Evolutionary conservation across 345 rosid species (phyloP), one percentile per base, ranked within the genome.

Genomic region (Aquilaria malaccensis): DNA sequence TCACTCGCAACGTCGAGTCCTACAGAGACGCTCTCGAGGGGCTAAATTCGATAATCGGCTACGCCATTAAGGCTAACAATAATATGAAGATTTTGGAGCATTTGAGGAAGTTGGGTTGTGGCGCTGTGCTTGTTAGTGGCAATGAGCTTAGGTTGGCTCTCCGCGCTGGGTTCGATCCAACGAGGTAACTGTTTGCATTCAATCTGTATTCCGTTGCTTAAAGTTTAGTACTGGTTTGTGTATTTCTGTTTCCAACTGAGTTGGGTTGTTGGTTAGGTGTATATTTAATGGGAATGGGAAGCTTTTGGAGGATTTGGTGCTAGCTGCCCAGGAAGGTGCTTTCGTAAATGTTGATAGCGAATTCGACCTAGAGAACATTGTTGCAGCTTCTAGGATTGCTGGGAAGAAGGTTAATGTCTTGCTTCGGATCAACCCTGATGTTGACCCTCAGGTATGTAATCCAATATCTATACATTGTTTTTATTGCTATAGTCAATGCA

Each of bases 381-480:
- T 90, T 50, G 81, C 82, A 59, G 95, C 97, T 78, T 80, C 99
- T 22, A 83, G 89, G 50, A 79, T 86, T 62, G 80, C 96, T 55
- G 96, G 96, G 52, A 85, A 87, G 74, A 83, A 80, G 81, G 95
- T 90, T 67, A 90, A 90, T 75, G 96, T 94, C 45, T 71, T 94
- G 61, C 96, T 94, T 45, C 95, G 97, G 53, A 94, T 94, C 74
- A 94, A 94, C 75, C 99, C 99, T 2, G 99, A 94, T 64, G 99
- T 94, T 10, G 97, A 95, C 68, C 97, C 97, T 73, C 99, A 90
- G 97, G 99, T 91, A 75, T 53, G 65, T 48, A 64, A 48, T 64
- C 54, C 10, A 4, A 33, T 61, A 43, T 1, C 37, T 46, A 1
- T 29, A 10, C 10, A 3, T 37, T 2, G 43, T 37, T 37, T 37